phyloP scores from a whole-genome alignment of 441 rosid species.

The Populus hybrid region DNA sequence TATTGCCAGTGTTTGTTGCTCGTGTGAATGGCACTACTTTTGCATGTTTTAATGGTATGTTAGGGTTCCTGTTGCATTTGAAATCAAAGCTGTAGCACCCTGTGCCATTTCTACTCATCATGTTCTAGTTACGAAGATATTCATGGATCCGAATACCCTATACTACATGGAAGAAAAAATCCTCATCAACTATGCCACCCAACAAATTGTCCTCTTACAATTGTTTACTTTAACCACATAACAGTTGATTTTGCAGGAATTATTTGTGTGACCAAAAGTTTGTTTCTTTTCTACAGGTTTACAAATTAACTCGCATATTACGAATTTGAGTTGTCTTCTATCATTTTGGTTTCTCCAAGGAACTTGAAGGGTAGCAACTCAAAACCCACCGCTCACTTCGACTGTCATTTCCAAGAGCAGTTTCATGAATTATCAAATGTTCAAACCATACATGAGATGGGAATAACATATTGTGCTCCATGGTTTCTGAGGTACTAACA shows the following conservation, averaged over 20 bases:
- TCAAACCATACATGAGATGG: not conserved
- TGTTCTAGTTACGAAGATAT: not conserved
- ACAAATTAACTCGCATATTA: conserved; percentile 75
- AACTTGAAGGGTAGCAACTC: not conserved
- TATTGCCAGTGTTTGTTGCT: not conserved
- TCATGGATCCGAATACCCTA: not conserved
- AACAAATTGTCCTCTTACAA: not conserved
- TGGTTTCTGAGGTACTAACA: not conserved
- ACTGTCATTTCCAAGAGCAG: not conserved
- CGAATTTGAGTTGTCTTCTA: conserved; percentile 45
- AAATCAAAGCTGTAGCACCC: not conserved
- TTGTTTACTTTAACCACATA: not conserved
- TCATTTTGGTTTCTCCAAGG: not conserved
- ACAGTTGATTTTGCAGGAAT: not conserved
- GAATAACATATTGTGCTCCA: not conserved
- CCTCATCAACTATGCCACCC: too few relatives aligned
- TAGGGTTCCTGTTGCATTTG: not conserved
- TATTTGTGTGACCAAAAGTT: not conserved
- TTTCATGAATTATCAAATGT: not conserved
- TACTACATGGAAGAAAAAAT: not conserved
- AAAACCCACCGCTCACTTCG: not conserved
- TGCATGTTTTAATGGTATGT: not conserved
- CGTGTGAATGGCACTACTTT: not conserved
- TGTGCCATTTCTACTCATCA: not conserved
- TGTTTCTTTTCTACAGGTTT: conserved; percentile 50